Base-by-base conservation (phyloP, 257 asterid species). In the Plantago elongata region DNA sequence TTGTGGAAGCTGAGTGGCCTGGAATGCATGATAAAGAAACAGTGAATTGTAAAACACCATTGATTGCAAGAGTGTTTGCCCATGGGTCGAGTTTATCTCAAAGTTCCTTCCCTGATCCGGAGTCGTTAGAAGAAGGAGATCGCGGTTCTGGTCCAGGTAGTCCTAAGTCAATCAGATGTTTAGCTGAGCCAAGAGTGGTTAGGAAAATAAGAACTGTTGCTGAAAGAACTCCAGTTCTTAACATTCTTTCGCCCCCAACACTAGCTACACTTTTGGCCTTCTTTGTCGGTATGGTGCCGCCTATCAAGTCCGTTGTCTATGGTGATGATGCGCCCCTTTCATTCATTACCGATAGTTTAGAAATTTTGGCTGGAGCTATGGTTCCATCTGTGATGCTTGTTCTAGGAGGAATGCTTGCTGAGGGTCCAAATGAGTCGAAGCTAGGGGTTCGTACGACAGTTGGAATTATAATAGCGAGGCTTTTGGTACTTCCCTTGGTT, bases 1-100 rank as follows among this genome's bases (percentile, higher is more conserved):
- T 92, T 9, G 95, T 92, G 37, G 96, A 92, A 75, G 99, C 99
- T 1, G 99, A 92, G 70, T 92, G 99, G 97, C 97, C 99, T 1
- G 99, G 99, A 60, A 89, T 92, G 89, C 94, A 86, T 67, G 97
- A 87, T 52, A 74, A 77, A 54, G 99, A 89, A 72, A 89, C 90
- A 0, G 93, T 67, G 82, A 75, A 92, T 54, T 84, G 99, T 70
- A 92, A 87, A 50, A 83, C 90, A 0, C 97, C 97, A 11, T 63
- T 92, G 13, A 86, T 92, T 11, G 97, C 97, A 0, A 72, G 78
- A 55, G 71, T 89, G 47, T 92, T 92, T 61, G 74, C 72, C 0
- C 69, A 71, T 66, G 54, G 42, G 0, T 83, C 95, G 1, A 75
- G 57, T 40, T 42, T 66, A n/a, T 83, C 95, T 0, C 71, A 67